Evolutionary conservation across 2,329 filamentous ascomycete genomes (phyloP), one percentile per base, ranked within the genome.

Genomic region (Sordariomycetes sp.): DNA sequence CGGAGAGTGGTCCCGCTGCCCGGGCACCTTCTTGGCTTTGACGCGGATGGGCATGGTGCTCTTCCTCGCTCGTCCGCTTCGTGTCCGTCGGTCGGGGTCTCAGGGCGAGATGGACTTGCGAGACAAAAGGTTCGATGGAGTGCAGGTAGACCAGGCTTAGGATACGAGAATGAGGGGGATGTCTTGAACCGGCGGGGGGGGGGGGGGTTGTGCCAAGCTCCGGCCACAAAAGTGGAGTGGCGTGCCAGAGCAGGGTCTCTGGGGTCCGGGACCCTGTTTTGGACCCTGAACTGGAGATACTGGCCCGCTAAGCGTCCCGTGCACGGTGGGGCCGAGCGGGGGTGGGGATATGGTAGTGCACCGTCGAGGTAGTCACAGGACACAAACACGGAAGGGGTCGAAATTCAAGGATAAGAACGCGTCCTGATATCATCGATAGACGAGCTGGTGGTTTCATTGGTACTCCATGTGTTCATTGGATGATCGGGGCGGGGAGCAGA

Each of bases 11-110:
- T 65, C 62, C 28, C 67, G 62, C 25, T 60, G 62, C 12, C 60
- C 60, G 25, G 60, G 62, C 39, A 72, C 64, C 51, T 62, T 58
- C 59, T 66, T 63, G 52, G 63, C 50, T 8, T 61, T 60, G 7
- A 63, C 39, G 53, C 54, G 59, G 60, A 53, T 53, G 61, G 60
- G 20, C 65, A 54, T 80, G 72, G 52, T 22, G 51, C 4, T n/a
- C 12, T 52, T 17, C 51, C 6, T 52, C n/a, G 51, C 25, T 70
- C 64, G 52, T 50, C 45, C 10, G 22, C 7, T 22, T 1, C 20
- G 20, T 50, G 17, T 24, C 20, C 22, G 8, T 22, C 45, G 8
- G 45, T 2, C 5, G 42, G 22, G 7, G 20, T 50, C 20, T 50
- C 20, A 20, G 17, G 12, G 45, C n/a, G 22, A 24, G 45, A 8